These are phyloP conservation scores for Hura crepitans DNA, from an alignment of 441 rosid species.

Conservation along the genomic window DNA sequence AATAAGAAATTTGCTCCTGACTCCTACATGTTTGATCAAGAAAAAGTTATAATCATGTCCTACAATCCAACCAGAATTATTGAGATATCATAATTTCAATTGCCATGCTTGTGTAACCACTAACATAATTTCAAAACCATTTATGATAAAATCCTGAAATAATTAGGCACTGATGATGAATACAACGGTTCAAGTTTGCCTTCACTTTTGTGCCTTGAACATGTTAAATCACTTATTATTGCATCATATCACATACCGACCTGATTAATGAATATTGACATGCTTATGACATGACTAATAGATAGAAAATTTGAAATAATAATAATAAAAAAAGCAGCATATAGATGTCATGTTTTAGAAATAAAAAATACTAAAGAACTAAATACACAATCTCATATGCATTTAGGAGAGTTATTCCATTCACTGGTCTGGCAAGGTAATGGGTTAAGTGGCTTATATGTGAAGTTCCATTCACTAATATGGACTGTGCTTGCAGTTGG, in stretches of 20 bases:
- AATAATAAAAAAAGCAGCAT: neutral
- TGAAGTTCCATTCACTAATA: slow-evolving; percentile 3
- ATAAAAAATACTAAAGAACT: neutral
- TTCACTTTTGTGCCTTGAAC: neutral
- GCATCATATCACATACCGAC: neutral
- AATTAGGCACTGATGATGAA: too few relatives aligned
- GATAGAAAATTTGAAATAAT: neutral
- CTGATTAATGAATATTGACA: neutral
- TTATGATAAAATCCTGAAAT: too few relatives aligned
- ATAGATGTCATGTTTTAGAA: neutral
- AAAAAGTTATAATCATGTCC: slow-evolving; percentile 14
- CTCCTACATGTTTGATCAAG: slow-evolving; percentile 44
- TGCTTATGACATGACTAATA: neutral
- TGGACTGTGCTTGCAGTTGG: neutral
- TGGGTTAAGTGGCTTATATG: neutral
- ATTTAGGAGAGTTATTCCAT: neutral
- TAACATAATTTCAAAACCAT: too few relatives aligned
- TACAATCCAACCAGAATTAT: neutral
- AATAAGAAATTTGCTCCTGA: slow-evolving; percentile 85
- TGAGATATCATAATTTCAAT: too few relatives aligned
- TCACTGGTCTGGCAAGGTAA: neutral
- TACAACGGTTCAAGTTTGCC: too few relatives aligned
- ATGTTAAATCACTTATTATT: neutral
- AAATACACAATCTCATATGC: neutral
- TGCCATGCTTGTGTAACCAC: too few relatives aligned